Base-by-base conservation (phyloP, 371 early-diverging fungal genomes). In the Mucor velutinosus region DNA sequence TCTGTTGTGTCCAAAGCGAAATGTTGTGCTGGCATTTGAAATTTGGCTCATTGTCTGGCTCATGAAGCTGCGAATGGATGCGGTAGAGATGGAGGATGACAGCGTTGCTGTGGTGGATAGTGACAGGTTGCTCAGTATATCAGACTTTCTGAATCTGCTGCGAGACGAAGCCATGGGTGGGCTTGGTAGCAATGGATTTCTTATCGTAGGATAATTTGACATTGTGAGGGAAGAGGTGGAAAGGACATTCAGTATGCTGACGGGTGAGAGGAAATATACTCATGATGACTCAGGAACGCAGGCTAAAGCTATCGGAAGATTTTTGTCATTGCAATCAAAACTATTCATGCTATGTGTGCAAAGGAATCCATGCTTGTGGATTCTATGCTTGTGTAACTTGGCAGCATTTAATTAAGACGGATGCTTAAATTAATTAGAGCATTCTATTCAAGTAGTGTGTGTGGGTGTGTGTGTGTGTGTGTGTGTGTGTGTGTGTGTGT, bases 111-210 rank as follows among this genome's bases (percentile, higher is more conserved):
- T 55, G 11, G 58, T 58, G 5, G 70, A 70, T 19, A 70, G 15
- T 12, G 69, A 65, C 35, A 73, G 41, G 15, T 43, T 73, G 25
- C 69, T 73, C n/a, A 73, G 53, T 14, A 73, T 25, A 11, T 65
- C 62, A 17, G 53, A 55, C 35, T 58, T 66, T 17, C 62, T 41
- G 32, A 65, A 70, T 35, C 61, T 45, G 45, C 65, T 55, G 11
- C 68, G 64, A 14, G 43, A 63, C 5, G 64, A 43, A n/a, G 60
- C 23, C n/a, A 43, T 17, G n/a, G 74, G 74, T 45, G 74, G 74
- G 32, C 74, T 74, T 3, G 74, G 70, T 12, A 74, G n/a, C 17
- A 74, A 30, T 4, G 74, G 74, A 37, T 74, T 74, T 57, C 70
- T 60, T 32, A 74, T 66, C 17, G 64, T 66, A 37, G 74, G 74